A percentile compares a stretch with the other conserved stretches of the same genome.
phyloP scores from a whole-genome alignment of 2,329 filamentous ascomycete species.

The Claviceps monticola region DNA sequence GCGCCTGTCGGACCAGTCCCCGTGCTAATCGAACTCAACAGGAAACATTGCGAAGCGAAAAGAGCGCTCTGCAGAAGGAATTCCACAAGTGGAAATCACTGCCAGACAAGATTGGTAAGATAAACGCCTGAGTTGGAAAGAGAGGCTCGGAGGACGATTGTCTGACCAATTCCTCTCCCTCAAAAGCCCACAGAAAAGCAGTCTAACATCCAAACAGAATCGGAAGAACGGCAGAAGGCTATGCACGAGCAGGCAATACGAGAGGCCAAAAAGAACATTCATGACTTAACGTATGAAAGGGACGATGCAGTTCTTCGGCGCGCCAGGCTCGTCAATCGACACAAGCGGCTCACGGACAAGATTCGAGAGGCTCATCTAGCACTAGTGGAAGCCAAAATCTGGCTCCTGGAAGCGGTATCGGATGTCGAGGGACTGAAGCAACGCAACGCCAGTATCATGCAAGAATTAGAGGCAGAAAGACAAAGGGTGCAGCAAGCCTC shows the following conservation, averaged over 20 bases:
- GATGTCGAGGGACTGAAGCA: conserved; percentile 57
- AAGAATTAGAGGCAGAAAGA: conserved; percentile 33
- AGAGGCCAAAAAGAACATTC: conserved; percentile 24
- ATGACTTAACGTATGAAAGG: conserved; percentile 36
- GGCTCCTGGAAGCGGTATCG: conserved; percentile 67
- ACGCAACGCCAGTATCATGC: conserved; percentile 47
- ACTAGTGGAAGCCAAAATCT: conserved; percentile 55
- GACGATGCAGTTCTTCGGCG: conserved; percentile 43
- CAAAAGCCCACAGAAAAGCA: neutral
- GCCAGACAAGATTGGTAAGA: conserved; percentile 54
- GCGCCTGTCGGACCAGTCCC: conserved; percentile 5
- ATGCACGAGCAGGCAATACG: conserved; percentile 18
- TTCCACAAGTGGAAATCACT: conserved; percentile 51
- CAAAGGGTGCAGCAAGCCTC: conserved; percentile 20
- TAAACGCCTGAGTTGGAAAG: conserved; percentile 13
- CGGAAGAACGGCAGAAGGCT: conserved; percentile 20
- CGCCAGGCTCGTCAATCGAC: conserved; percentile 36
- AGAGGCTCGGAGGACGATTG: neutral
- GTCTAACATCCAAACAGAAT: conserved; percentile 17
- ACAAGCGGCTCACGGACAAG: conserved; percentile 44
- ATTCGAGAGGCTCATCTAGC: conserved; percentile 49
- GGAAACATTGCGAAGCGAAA: conserved; percentile 43
- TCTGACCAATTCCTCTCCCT: neutral
- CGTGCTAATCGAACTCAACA: conserved; percentile 14
- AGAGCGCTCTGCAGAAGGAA: conserved; percentile 52